Evolutionary conservation across 306 rosid species (phyloP).

Genomic region (Fragaria iinumae): DNA sequence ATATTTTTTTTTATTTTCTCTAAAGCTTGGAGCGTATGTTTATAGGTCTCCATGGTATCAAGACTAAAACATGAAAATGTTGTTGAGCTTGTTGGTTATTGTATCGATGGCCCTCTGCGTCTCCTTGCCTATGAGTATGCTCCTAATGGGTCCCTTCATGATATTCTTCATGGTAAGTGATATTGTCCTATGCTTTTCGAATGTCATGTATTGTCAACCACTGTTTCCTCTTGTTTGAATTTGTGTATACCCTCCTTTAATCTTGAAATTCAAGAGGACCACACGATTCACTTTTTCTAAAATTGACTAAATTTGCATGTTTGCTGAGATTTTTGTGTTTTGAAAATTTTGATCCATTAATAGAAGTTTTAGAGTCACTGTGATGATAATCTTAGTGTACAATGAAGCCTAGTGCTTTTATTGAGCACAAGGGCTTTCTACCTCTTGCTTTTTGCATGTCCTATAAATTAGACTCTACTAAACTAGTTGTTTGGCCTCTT

Average conservation of each 20-base stretch:
- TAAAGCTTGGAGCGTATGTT: background rate
- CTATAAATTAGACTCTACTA: background rate
- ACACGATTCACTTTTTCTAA: background rate
- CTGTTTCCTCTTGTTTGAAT: background rate
- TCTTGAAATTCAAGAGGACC: background rate
- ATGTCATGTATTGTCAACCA: background rate
- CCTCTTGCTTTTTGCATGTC: background rate
- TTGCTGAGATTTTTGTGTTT: background rate
- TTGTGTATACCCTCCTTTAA: background rate
- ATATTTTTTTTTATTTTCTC: background rate
- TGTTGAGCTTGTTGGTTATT: slow-evolving; percentile 64
- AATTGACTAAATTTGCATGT: background rate
- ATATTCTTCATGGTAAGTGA: slow-evolving; percentile 65
- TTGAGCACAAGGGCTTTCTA: background rate
- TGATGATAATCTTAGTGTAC: background rate
- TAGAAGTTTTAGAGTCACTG: background rate
- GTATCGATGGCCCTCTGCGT: slow-evolving; percentile 65
- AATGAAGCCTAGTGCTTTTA: background rate
- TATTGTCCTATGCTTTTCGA: background rate
- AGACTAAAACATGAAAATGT: slow-evolving; percentile 73
- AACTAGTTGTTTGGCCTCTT: background rate
- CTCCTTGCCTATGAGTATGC: slow-evolving; percentile 75
- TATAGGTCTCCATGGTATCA: slow-evolving; percentile 74
- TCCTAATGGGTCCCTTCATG: slow-evolving; percentile 79
- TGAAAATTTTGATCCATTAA: background rate